phyloP scores from a whole-genome alignment of 371 early-diverging fungal genomes.

The Mucor mucedo region DNA sequence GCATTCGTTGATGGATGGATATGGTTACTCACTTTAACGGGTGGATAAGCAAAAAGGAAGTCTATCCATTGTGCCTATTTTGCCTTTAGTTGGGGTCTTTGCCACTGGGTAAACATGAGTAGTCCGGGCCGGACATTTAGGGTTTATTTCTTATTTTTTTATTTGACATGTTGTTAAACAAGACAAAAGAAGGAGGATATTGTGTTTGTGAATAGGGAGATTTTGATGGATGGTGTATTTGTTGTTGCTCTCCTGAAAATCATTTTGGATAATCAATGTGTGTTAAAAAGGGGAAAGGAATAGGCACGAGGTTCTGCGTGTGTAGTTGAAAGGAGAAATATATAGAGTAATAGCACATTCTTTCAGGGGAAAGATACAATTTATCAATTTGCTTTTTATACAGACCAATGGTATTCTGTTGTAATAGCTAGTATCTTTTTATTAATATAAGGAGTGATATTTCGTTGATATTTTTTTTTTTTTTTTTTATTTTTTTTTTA shows the following conservation, averaged over 20 bases:
- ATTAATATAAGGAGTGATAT: neutral
- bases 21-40: constrained; percentile 6
- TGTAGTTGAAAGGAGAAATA: neutral
- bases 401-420: neutral
- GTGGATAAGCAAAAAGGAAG: constrained; percentile 21
- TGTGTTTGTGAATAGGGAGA: neutral
- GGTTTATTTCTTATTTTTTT: neutral
- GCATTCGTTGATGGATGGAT: constrained; percentile 8
- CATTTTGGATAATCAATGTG: neutral
- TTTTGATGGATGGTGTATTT: constrained; percentile 3
- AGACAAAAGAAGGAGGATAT: neutral
- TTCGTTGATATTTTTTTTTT: neutral
- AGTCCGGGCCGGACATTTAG: constrained; percentile 7
- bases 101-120: neutral
- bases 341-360: neutral
- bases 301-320: neutral
- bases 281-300: neutral
- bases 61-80: neutral
- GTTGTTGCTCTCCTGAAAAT: constrained; percentile 7
- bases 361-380: neutral
- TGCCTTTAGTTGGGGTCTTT: neutral
- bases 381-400: neutral
- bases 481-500: neutral
- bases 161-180: neutral
- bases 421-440: constrained; percentile 1